Base-by-base conservation (phyloP, 768 basidiomycete genomes). In the Lactifluus rugatus region DNA sequence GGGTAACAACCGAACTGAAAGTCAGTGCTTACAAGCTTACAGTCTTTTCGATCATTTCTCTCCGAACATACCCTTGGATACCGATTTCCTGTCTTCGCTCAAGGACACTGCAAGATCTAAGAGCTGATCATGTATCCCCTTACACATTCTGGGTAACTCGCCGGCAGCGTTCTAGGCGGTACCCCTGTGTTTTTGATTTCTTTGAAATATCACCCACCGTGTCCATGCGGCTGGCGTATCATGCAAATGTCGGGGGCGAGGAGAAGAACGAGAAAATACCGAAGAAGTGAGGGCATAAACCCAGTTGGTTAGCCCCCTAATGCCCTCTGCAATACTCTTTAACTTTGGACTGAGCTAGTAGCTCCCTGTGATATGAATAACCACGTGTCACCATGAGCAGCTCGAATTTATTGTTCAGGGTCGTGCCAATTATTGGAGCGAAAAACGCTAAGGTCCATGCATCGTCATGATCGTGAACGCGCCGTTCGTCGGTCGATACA, bases 41-140 rank as follows among this genome's bases (percentile, higher is more conserved):
- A 37, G 54, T 28, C 49, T 28, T 32, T 34, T 58, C 58, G 58
- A 54, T 59, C 52, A 41, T 31, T 58, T 59, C 42, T 44, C 42
- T 44, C 58, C 58, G 58, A 58, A 46, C 31, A 45, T 41, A 54
- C 41, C 58, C 58, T 32, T 48, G 21, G 51, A 37, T 39, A 39
- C 16, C n/a, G 39, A 19, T 16, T n/a, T 44, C 19, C 13, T 37
- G 16, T 45, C 28, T 47, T 41, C 46, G 19, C 25, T 25, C 49
- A 25, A 53, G 7, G 54, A 5, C 17, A 31, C n/a, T 28, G 56
- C 26, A 21, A 52, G 51, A 53, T 53, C 47, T 32, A 54, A 44
- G 23, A 54, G 48, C 41, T 48, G 26, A 36, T 59, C 47, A 53
- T 48, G 28, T 53, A 52, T 52, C 41, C 50, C 44, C 37, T 31